These are phyloP conservation scores for Apophysomyces trapeziformis DNA, from an alignment of 371 early-diverging fungal species.

Conservation along the genomic window DNA sequence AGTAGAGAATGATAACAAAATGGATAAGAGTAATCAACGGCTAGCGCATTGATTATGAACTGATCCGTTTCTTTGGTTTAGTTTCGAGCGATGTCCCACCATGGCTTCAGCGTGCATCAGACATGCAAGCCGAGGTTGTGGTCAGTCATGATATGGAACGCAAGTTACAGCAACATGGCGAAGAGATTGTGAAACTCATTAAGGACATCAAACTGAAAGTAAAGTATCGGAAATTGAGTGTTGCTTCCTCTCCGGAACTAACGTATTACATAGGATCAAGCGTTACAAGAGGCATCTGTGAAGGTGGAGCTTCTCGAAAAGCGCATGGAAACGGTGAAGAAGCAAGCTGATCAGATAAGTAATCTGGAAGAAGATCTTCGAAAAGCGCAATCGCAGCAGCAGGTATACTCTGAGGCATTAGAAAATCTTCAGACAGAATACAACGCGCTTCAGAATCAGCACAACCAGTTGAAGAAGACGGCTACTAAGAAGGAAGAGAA, in stretches of 20 bases:
- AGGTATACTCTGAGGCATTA: constrained; percentile 74
- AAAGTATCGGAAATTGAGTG: neutral
- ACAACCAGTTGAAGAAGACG: constrained; percentile 60
- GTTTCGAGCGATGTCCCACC: constrained; percentile 67
- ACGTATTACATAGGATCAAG: constrained; percentile 59
- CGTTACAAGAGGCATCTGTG: constrained; percentile 74
- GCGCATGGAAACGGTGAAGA: constrained; percentile 68
- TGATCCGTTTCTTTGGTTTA: constrained; percentile 16
- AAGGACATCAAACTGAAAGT: constrained; percentile 77
- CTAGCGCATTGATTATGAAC: neutral
- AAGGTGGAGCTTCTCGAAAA: constrained; percentile 82
- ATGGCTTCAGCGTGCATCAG: constrained; percentile 81
- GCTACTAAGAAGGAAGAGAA: constrained; percentile 46
- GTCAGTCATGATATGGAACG: constrained; percentile 80
- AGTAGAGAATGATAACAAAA: constrained; percentile 55
- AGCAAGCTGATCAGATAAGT: constrained; percentile 68
- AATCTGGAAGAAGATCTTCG: constrained; percentile 64
- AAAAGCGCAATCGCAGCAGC: constrained; percentile 65
- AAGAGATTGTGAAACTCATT: constrained; percentile 77
- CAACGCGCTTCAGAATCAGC: constrained; percentile 64
- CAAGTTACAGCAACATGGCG: constrained; percentile 73
- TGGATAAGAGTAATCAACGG: constrained; percentile 45
- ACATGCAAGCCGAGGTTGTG: constrained; percentile 76
- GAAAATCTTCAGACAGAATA: constrained; percentile 77
- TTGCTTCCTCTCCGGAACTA: neutral